Percentiles rank a stretch among this genome's conserved stretches.
phyloP scores from a whole-genome alignment of 2,329 filamentous ascomycete species.

The Fusarium papillatum region DNA sequence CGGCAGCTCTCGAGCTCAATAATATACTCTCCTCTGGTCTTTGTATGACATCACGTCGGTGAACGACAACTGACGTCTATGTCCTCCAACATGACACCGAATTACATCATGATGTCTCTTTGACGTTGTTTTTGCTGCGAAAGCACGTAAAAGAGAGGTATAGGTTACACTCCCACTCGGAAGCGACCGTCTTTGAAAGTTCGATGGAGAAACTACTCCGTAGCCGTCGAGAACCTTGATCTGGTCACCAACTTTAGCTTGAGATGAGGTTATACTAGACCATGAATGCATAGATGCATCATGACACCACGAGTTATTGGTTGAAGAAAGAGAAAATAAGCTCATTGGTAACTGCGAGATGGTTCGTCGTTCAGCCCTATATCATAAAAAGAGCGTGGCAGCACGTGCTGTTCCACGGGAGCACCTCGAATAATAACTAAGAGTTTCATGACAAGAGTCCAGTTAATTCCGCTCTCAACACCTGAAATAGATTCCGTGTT shows the following conservation, averaged over 20 bases:
- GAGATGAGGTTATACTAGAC: neutral
- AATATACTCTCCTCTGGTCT: conserved; percentile 23
- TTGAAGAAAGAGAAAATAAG: neutral
- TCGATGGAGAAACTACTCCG: conserved; percentile 13
- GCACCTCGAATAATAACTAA: neutral
- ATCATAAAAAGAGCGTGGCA: neutral
- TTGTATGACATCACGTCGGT: conserved; percentile 37
- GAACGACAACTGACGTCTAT: conserved; percentile 22
- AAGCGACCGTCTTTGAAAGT: conserved; percentile 19
- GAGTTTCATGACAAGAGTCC: neutral
- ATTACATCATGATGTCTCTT: conserved; percentile 38
- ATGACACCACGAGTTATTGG: neutral
- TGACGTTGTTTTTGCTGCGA: conserved; percentile 4
- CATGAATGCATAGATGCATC: neutral
- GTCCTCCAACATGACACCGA: conserved; percentile 31
- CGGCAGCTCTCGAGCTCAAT: conserved; percentile 14
- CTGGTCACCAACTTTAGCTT: neutral
- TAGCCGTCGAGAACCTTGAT: conserved; percentile 28
- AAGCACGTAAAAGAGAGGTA: conserved; percentile 10
- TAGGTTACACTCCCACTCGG: conserved; percentile 1
- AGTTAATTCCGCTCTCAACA: neutral
- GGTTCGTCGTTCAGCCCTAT: neutral
- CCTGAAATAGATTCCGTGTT: neutral
- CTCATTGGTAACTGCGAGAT: neutral
- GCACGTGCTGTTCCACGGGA: neutral